Conservation (phyloP, 2,329 filamentous ascomycete genomes). For the Clarireedia homoeocarpa region DNA sequence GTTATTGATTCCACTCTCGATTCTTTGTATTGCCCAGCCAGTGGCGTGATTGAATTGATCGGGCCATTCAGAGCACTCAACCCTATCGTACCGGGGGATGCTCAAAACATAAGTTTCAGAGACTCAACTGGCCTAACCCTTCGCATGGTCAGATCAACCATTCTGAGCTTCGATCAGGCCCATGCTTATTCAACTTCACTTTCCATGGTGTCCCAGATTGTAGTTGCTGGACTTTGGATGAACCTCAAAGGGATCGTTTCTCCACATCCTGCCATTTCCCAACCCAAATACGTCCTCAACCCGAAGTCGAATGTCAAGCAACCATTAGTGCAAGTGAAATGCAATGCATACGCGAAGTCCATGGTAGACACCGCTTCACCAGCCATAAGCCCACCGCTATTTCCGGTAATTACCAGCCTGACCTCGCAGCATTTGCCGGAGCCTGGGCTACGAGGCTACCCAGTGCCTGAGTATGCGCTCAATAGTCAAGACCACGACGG, state of each 20-base stretch:
- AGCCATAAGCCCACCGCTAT: background rate
- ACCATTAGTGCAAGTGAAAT: background rate
- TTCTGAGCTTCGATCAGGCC: background rate
- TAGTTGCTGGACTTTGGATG: background rate
- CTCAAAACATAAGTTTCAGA: background rate
- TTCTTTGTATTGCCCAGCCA: background rate
- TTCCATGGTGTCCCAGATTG: background rate
- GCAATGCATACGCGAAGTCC: background rate
- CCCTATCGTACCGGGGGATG: background rate
- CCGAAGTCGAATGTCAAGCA: background rate
- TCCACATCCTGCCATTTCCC: background rate
- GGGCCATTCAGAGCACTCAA: background rate
- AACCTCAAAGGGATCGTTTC: no score
- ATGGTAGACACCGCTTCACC: no score
- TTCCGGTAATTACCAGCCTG: background rate
- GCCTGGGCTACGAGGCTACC: background rate
- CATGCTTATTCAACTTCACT: background rate
- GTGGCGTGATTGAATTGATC: background rate
- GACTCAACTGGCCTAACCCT: background rate
- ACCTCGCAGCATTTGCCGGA: background rate
- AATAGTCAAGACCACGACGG: background rate
- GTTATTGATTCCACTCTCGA: no score
- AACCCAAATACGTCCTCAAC: background rate
- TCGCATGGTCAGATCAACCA: background rate
- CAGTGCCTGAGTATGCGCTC: background rate